Base-by-base conservation (phyloP, 2,329 filamentous ascomycete genomes). In the Arthrobotrys iridis region DNA sequence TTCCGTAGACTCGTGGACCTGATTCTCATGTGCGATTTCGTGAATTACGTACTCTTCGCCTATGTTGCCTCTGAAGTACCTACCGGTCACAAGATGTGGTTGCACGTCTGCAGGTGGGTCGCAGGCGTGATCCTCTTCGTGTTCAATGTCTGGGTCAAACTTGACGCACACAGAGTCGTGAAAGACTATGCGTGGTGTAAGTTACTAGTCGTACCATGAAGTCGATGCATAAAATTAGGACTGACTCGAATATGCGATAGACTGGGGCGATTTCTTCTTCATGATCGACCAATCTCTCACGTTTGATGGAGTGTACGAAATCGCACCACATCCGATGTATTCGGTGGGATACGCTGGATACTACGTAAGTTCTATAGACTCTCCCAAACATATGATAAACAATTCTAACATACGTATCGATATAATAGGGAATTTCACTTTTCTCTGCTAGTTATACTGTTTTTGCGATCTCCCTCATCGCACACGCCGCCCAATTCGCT, bases 261-360 rank as follows among this genome's bases (percentile, higher is more conserved):
- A 98, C 83, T 99, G 95, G 95, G 95, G 95, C 76, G 95, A 99
- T 83, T 98, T 98, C 84, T 99, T 98, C 86, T 99, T 93, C 83
- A 89, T 99, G 80, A 92, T 99, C 82, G 95, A 99, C 83, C 93
- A 98, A 84, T 93, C 97, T 81, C 86, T 99, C 82, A 98, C 93
- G 57, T 99, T 99, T 82, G 95, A 99, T 81, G 95, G 95, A 67
- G 95, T 99, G 77, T 99, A 98, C 82, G 95, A 99, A 84, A 96
- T 99, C 90, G 95, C 95, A 18, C 95, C 95, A 30, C 95, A 98
- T 82, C 94, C 94, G 77, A 98, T 98, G 94, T 98, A 98, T 84
- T 97, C 93, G 65, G 94, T 98, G 80, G 95, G 95, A 40, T 99
- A 99, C 83, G 93, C 93, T 60, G 95, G 95, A 50, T 99, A 96